phyloP scores from a whole-genome alignment of 2,329 filamentous ascomycete species.

The Trichoderma gracile region DNA sequence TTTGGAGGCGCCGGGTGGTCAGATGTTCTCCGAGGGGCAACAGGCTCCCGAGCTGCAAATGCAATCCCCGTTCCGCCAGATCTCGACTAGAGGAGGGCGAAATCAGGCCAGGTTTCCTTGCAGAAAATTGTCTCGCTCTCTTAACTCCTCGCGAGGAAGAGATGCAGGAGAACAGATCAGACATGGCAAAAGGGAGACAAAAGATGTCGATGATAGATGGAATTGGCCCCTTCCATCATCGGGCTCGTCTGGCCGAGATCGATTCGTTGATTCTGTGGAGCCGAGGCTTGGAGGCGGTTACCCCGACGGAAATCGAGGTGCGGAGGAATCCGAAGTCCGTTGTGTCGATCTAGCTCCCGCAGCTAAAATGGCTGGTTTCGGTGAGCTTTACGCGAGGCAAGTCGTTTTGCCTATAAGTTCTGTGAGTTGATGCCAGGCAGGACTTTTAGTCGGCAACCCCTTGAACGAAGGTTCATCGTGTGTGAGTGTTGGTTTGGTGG shows the following conservation, averaged over 20 bases:
- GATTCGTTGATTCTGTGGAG: slow-evolving; percentile 4
- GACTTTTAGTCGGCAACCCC: no score
- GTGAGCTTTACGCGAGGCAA: background rate
- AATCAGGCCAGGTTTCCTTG: background rate
- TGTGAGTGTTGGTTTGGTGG: no score
- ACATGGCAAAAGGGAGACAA: background rate
- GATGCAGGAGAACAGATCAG: background rate
- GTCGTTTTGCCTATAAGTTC: no score
- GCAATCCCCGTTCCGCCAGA: background rate
- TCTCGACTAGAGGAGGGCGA: background rate
- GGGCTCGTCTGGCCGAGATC: background rate
- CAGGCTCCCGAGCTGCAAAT: background rate
- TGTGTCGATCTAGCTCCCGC: slow-evolving; percentile 1
- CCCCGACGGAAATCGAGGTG: background rate
- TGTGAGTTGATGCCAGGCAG: no score
- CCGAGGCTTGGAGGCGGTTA: background rate
- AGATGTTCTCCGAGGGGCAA: background rate
- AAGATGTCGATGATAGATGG: background rate
- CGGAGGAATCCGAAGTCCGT: slow-evolving; percentile 4
- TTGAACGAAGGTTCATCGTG: no score
- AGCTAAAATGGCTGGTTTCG: background rate
- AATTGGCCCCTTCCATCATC: background rate
- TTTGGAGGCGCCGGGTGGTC: background rate
- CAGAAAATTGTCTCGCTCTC: background rate
- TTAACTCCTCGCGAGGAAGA: background rate